phyloP scores from a whole-genome alignment of 345 rosid species.

The Tarenaya hassleriana region DNA sequence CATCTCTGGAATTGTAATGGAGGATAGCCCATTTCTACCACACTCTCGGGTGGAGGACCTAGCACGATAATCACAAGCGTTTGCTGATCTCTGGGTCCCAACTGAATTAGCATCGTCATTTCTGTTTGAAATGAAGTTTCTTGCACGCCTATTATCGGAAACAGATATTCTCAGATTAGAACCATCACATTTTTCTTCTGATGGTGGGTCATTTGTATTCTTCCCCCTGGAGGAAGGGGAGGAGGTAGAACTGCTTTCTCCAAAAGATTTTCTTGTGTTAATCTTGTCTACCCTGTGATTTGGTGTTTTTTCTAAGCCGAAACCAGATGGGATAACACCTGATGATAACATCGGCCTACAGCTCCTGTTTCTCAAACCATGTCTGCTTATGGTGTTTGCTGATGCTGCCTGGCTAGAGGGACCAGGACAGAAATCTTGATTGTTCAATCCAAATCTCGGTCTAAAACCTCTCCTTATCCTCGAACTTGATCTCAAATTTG shows the following conservation, averaged over 20 bases:
- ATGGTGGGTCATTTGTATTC: slow-evolving; percentile 40
- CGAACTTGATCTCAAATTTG: slow-evolving; percentile 42
- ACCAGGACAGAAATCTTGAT: no score
- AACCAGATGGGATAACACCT: slow-evolving; percentile 42
- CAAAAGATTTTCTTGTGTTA: slow-evolving; percentile 50
- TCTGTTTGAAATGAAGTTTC: slow-evolving; percentile 39
- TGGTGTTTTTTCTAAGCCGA: slow-evolving; percentile 42
- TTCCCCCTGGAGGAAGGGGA: slow-evolving; percentile 61
- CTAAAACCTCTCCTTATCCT: slow-evolving; percentile 39
- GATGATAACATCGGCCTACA: slow-evolving; percentile 49
- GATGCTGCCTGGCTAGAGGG: slow-evolving; percentile 35
- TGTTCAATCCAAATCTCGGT: slow-evolving; percentile 40
- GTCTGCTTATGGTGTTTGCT: slow-evolving; percentile 27
- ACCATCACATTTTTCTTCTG: slow-evolving; percentile 36
- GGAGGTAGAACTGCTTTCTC: slow-evolving; percentile 72
- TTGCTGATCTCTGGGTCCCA: slow-evolving; percentile 49
- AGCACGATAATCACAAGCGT: slow-evolving; percentile 28
- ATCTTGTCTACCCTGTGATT: no score
- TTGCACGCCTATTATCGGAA: slow-evolving; percentile 51
- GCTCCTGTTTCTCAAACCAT: slow-evolving; percentile 39
- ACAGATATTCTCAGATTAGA: slow-evolving; percentile 42
- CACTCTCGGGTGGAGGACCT: slow-evolving; percentile 41
- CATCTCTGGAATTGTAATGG: slow-evolving; percentile 30
- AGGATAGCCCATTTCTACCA: slow-evolving; percentile 33
- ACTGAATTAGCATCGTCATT: slow-evolving; percentile 36